Conservation (phyloP, 129 eudicot genomes). For the Dittrichia graveolens region DNA sequence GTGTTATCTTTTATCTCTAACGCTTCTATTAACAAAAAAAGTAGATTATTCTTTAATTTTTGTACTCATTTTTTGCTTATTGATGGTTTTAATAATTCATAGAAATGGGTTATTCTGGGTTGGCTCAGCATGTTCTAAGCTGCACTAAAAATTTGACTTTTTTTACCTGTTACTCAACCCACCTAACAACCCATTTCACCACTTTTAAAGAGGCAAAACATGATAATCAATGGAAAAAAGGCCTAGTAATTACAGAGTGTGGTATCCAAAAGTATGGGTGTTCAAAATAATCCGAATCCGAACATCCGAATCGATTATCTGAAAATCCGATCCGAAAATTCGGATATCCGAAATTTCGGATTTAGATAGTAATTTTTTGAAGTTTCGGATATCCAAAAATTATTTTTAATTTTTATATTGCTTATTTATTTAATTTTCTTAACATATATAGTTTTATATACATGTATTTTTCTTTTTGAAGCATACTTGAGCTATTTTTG, state of each 20-base stretch:
- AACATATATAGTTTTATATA: too few species aligned
- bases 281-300: too few species aligned
- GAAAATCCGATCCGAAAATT: too few species aligned
- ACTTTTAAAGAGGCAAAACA: neutral
- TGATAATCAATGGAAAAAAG: neutral
- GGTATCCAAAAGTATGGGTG: neutral
- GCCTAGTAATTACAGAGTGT: neutral
- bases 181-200: conserved; percentile 2
- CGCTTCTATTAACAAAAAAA: neutral
- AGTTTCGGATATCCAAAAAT: too few species aligned
- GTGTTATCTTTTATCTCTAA: neutral
- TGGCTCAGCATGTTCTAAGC: neutral
- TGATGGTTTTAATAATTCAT: neutral
- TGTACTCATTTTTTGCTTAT: neutral
- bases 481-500: too few species aligned
- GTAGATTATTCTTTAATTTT: neutral
- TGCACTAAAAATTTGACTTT: neutral
- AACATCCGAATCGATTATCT: too few species aligned
- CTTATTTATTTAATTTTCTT: too few species aligned
- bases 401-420: too few species aligned
- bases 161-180: neutral
- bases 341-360: too few species aligned
- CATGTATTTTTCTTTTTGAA: too few species aligned
- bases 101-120: neutral
- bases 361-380: too few species aligned